These are phyloP conservation scores for Mycena citricolor DNA, from an alignment of 1,284 basidiomycete species.

Conservation along the genomic window DNA sequence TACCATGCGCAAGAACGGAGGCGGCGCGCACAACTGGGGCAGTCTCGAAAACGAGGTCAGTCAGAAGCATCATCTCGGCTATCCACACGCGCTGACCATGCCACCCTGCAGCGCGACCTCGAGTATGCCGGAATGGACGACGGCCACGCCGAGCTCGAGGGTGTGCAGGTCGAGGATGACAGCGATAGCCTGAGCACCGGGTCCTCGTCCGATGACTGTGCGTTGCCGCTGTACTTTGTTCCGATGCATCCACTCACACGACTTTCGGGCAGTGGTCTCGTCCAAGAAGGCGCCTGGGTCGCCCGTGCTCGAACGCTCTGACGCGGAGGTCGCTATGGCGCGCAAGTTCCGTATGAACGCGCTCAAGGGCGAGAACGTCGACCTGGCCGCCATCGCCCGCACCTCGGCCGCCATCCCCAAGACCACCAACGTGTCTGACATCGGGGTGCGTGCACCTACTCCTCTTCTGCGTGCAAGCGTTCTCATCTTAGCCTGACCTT, in stretches of 20 bases:
- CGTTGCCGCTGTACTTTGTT: conserved; percentile 12
- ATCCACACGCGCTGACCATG: not conserved
- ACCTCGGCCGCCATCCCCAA: conserved; percentile 69
- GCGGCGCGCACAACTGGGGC: conserved; percentile 85
- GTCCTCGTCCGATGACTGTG: conserved; percentile 21
- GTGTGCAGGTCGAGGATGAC: conserved; percentile 53
- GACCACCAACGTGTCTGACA: conserved; percentile 36
- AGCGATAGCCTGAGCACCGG: conserved; percentile 24
- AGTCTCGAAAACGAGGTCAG: conserved; percentile 50
- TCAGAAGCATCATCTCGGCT: not conserved
- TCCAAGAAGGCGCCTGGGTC: conserved; percentile 31
- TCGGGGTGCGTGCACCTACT: conserved; percentile 34
- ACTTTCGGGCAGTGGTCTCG: conserved; percentile 17
- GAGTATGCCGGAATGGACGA: conserved; percentile 23
- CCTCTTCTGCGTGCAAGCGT: not conserved
- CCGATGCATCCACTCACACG: conserved; percentile 16
- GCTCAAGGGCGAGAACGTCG: conserved; percentile 61
- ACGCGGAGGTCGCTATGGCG: conserved; percentile 67
- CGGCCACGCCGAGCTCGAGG: conserved; percentile 21
- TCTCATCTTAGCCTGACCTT: not conserved
- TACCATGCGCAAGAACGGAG: conserved; percentile 75
- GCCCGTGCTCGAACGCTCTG: conserved; percentile 40
- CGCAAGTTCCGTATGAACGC: conserved; percentile 66
- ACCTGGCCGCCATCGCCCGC: conserved; percentile 78
- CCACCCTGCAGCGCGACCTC: conserved; percentile 16